Evolutionary conservation across 2,329 filamentous ascomycete genomes (phyloP), one percentile per base, ranked within the genome.

Genomic region (Aspergillus novofumigatus): DNA sequence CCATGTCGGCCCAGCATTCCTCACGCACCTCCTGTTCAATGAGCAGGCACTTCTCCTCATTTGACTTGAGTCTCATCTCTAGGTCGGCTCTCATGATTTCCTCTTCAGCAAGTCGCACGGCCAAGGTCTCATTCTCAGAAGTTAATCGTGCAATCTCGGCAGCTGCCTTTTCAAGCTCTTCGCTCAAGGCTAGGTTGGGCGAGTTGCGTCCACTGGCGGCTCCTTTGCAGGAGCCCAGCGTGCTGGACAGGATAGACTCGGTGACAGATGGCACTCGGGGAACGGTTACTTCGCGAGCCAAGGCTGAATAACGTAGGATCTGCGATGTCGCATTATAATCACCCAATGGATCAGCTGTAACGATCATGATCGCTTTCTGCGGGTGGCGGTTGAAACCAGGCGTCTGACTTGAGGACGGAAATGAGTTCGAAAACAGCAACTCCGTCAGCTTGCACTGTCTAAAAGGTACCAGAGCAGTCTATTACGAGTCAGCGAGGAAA

Each of bases 261-360:
- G 89, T 90, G 52, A 93, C 86, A 50, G 90, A 94, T 0, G 92
- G 92, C 7, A 95, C 85, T 4, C 93, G 88, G 5, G 92, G 92
- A 1, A 97, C 91, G 0, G 93, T 95, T 10, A 97, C 90, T 75
- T 97, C 93, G 21, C 92, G 86, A 0, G 94, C 94, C 4, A 99
- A 82, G 0, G 94, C 93, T 23, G 91, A 94, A 76, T 99, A 99
- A 20, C 93, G 87, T 1, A 99, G 80, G 59, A 99, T 97, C 70
- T 97, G 94, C 4, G 91, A 95, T 0, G 94, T 99, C 11, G 94
- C 92, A 69, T 97, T 97, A 79, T 92, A 97, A 73, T 99, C 94
- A 41, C 94, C 93, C 11, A 90, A 77, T 0, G 94, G 91, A 68
- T 99, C 93, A 3, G 93, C 94, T 0, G 93, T 96, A 17, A 97